Evolutionary conservation across 108 stramenopile species (phyloP).

Genomic region (Thalassiosira profunda): DNA sequence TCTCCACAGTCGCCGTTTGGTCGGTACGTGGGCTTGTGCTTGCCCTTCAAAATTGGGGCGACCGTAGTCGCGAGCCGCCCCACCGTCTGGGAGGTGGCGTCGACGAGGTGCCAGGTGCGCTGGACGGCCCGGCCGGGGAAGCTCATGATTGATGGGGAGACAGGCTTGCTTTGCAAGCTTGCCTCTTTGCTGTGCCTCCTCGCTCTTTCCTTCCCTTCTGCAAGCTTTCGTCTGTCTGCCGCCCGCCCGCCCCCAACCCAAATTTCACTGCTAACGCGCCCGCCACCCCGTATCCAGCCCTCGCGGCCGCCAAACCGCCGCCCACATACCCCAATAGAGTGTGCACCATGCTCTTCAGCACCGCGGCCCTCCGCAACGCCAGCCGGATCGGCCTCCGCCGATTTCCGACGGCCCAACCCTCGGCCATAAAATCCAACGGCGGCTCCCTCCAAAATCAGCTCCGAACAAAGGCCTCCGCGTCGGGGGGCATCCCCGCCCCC

Average conservation of each 20-base stretch:
- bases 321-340: too few relatives aligned
- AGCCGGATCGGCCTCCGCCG: conserved; percentile 26
- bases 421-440: conserved; percentile 1
- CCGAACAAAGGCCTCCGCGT: conserved; percentile 36
- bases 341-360: conserved; percentile 25
- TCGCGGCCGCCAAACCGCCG: too few relatives aligned
- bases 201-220: too few relatives aligned
- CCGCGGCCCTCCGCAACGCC: conserved; percentile 32
- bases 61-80: conserved; percentile 94
- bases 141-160: too few relatives aligned
- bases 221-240: too few relatives aligned
- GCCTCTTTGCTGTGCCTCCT: too few relatives aligned
- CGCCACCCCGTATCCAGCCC: too few relatives aligned
- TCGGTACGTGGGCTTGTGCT: conserved; percentile 96
- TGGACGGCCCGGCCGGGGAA: conserved; percentile 84
- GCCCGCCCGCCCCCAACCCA: too few relatives aligned
- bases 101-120: conserved; percentile 92
- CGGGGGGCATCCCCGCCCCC: conserved; percentile 39
- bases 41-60: conserved; percentile 89
- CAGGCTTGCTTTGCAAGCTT: too few relatives aligned
- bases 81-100: conserved; percentile 90
- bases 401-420: conserved; percentile 6
- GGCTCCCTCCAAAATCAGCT: background rate
- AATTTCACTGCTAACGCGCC: too few relatives aligned
- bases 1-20: conserved; percentile 97